phyloP scores from a whole-genome alignment of 768 basidiomycete genomes.

The Lentinula aciculospora region DNA sequence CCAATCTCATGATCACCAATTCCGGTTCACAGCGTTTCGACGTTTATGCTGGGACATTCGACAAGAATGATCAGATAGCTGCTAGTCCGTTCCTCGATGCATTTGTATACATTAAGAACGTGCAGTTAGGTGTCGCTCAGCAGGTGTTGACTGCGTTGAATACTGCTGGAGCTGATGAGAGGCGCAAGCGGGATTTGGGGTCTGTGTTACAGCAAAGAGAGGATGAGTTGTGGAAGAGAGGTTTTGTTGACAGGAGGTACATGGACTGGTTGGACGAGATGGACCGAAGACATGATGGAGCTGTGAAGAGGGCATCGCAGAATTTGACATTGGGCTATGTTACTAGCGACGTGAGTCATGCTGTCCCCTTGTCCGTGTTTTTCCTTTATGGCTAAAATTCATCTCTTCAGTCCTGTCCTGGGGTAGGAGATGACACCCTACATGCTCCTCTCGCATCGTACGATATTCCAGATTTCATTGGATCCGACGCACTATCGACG shows the following conservation, averaged over 20 bases:
- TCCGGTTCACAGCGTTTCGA: conserved; percentile 64
- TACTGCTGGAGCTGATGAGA: conserved; percentile 31
- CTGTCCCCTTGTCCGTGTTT: not conserved
- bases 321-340: conserved; percentile 73
- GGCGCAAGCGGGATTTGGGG: conserved; percentile 23
- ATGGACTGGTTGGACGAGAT: conserved; percentile 55
- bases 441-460: conserved; percentile 60
- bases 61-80: conserved; percentile 76
- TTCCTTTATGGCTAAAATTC: not conserved
- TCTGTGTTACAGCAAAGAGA: conserved; percentile 27
- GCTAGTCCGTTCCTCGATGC: conserved; percentile 62
- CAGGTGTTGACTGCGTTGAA: conserved; percentile 52
- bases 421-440: conserved; percentile 65
- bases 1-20: conserved; percentile 61
- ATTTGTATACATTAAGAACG: conserved; percentile 58
- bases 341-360: conserved; percentile 51
- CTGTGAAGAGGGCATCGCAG: conserved; percentile 33
- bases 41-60: conserved; percentile 64
- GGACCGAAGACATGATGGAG: conserved; percentile 29
- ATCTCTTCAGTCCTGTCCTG: conserved; percentile 53
- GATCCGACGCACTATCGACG: conserved; percentile 39
- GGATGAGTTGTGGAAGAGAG: conserved; percentile 36
- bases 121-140: conserved; percentile 45
- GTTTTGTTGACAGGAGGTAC: conserved; percentile 47
- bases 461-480: conserved; percentile 50